phyloP scores from a whole-genome alignment of 1,284 basidiomycete genomes.

The Tylopilus sp. region DNA sequence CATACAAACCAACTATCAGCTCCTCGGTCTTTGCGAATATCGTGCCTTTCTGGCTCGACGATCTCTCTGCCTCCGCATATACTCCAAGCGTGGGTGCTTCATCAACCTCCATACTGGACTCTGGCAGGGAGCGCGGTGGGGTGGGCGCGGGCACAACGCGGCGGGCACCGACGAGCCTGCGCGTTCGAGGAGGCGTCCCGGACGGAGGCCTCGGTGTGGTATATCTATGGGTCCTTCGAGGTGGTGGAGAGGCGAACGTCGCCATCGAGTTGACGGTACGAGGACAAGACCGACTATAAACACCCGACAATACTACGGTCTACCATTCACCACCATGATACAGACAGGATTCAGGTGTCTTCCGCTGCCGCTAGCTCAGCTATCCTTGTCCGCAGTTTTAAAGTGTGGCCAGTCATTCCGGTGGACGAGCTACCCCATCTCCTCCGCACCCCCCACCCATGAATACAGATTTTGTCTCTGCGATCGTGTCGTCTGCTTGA shows the following conservation, averaged over 20 bases:
- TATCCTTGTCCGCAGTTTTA: constrained; percentile 68
- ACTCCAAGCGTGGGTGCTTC: constrained; percentile 41
- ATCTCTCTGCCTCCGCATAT: constrained; percentile 34
- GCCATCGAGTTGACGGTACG: constrained; percentile 23
- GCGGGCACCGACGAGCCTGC: constrained; percentile 24
- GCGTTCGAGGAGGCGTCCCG: constrained; percentile 32
- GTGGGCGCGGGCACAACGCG: constrained; percentile 29
- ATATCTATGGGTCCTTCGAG: constrained; percentile 41
- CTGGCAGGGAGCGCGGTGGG: constrained; percentile 35
- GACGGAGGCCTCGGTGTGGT: constrained; percentile 39
- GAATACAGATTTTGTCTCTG: constrained; percentile 74
- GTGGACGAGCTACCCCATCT: constrained; percentile 51
- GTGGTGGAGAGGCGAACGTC: constrained; percentile 43
- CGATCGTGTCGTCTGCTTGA: constrained; percentile 80
- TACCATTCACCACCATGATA: not conserved
- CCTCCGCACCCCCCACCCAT: constrained; percentile 32
- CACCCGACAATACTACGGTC: constrained; percentile 10
- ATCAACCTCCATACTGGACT: constrained; percentile 64
- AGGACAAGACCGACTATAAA: constrained; percentile 12
- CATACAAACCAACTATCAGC: constrained; percentile 63
- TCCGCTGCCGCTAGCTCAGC: constrained; percentile 57
- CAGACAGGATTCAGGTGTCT: constrained; percentile 53
- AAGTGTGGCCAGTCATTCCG: constrained; percentile 82
- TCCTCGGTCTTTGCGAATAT: constrained; percentile 72
- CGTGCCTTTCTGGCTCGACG: constrained; percentile 38